Evolutionary conservation across 78 protist species (phyloP), one percentile per base, ranked within the genome.

Genomic region (Tieghemostelium lacteum): DNA sequence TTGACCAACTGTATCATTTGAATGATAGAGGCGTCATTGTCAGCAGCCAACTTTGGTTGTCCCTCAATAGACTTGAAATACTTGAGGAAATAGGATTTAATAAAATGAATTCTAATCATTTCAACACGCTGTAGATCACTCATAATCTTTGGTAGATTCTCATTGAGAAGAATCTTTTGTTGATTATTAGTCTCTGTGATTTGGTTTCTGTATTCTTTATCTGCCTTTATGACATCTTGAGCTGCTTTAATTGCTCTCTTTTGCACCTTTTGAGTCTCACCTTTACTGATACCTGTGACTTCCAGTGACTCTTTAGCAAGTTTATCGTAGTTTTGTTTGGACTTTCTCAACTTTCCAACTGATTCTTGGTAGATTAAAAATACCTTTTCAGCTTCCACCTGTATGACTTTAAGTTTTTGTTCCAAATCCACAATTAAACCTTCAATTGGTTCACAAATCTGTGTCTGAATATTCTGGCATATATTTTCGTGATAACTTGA

Each of bases 261-360:
- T 64, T 83, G 73, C 2, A 83, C 73, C 17, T 69, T 66, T 42
- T 83, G 91, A 2, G 91, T 83, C 20, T 83, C 91, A 33, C 91
- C 78, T 36, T 62, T 52, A 20, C 42, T 22, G 0, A 55, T 39
- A 16, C 80, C 78, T 12, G 70, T 60, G 2, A 64, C 57, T 26
- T 60, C 78, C 1, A 57, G 29, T 37, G 58, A 36, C 22, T 83
- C 91, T 45, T 83, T 83, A 17, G 36, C 57, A 10, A 61, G 22
- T 24, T 74, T 20, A 20, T 83, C 91, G 39, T 73, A 83, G 39
- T 42, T 45, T 61, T 55, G 73, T 34, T 70, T 69, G 28, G 76
- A 39, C 19, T 83, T 83, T 39, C 66, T 49, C 36, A 83, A 57
- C 22, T 69, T 66, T 2, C 19, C 26, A 0, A 83, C 91, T 1